These are phyloP conservation scores for Pyrrhoderma lamaoense DNA, from an alignment of 1,284 basidiomycete genomes.

Conservation along the genomic window DNA sequence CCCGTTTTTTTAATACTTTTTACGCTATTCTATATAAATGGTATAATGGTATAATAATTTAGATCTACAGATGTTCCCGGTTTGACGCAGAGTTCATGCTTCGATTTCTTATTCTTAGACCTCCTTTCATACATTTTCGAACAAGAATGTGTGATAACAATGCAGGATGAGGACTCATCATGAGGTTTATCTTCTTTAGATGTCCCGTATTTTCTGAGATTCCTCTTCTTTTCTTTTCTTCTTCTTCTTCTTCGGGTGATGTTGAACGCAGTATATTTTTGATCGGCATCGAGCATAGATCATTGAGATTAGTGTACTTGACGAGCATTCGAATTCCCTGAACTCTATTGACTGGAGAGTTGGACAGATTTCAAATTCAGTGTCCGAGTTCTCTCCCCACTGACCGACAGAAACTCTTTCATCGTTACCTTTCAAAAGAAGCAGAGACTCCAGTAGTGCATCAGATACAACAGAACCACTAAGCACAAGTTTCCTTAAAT, in stretches of 20 bases:
- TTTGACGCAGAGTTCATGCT: neutral
- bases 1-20: too few relatives aligned
- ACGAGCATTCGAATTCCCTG: slow-evolving; percentile 6
- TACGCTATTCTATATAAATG: too few relatives aligned
- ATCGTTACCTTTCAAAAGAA: neutral
- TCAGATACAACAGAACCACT: slow-evolving; percentile 9
- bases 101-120: slow-evolving; percentile 1
- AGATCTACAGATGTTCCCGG: too few relatives aligned
- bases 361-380: slow-evolving; percentile 3
- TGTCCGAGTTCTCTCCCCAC: neutral
- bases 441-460: neutral
- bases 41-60: too few relatives aligned
- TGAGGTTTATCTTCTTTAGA: slow-evolving; percentile 7
- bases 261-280: neutral
- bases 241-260: too few relatives aligned
- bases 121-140: slow-evolving; percentile 3
- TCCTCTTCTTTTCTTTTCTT: too few relatives aligned
- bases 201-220: neutral
- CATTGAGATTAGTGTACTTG: neutral
- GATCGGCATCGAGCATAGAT: slow-evolving; percentile 1
- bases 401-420: neutral
- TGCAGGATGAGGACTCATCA: slow-evolving; percentile 6
- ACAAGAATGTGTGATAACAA: slow-evolving; percentile 3
- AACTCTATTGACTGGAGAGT: slow-evolving; percentile 6
- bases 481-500: slow-evolving; percentile 1